Evolutionary conservation across 345 rosid species (phyloP).

Genomic region (Eucalyptus brandiana): DNA sequence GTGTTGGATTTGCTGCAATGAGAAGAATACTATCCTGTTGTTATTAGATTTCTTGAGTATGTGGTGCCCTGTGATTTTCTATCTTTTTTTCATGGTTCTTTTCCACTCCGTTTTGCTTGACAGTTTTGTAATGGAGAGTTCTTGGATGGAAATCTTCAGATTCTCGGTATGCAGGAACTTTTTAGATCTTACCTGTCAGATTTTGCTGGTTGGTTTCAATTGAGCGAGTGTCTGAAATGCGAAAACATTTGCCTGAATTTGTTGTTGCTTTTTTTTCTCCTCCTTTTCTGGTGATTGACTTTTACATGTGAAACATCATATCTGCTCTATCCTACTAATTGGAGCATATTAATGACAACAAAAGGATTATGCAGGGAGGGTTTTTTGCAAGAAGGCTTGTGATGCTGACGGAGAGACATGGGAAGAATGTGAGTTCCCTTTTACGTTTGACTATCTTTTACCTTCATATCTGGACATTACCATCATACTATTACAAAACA

Average conservation of each 20-base stretch:
- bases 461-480: background rate
- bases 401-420: constrained; percentile 71
- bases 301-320: background rate
- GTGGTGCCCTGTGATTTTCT: background rate
- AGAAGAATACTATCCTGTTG: background rate
- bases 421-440: constrained; percentile 79
- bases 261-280: background rate
- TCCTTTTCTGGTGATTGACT: background rate
- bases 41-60: background rate
- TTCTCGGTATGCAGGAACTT: background rate
- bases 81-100: background rate
- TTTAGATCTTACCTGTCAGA: background rate
- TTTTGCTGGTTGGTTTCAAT: background rate
- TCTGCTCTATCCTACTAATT: background rate
- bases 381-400: constrained; percentile 98
- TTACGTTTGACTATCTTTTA: background rate
- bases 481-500: background rate
- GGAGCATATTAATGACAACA: background rate
- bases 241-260: background rate
- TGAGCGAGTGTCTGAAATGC: background rate
- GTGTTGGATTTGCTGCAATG: background rate
- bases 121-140: background rate
- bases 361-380: constrained; percentile 59
- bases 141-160: background rate
- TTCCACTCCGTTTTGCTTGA: background rate